Evolutionary conservation across 2,329 filamentous ascomycete genomes (phyloP).

Genomic region (Sclerotinia sclerotiorum): DNA sequence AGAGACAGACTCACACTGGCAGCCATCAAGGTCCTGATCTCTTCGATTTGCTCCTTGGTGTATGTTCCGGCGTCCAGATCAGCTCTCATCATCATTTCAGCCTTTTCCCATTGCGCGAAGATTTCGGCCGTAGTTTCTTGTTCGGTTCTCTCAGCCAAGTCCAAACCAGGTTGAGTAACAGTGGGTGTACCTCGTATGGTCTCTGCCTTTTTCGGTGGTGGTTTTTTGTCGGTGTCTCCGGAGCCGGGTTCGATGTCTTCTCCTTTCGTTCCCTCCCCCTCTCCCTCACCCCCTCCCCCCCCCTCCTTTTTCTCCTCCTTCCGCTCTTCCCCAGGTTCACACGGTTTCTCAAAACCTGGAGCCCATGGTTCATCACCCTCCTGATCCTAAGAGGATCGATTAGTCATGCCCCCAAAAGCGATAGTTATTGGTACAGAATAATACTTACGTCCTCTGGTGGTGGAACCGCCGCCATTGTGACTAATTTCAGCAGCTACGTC

Average conservation of each 20-base stretch:
- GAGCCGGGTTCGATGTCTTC: neutral
- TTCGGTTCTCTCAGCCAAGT: neutral
- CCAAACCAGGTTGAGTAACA: neutral
- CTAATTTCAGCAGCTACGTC: neutral
- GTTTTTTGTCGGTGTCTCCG: too few relatives aligned
- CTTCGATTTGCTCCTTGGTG: neutral
- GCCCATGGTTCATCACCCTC: neutral
- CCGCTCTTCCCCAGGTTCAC: too few relatives aligned
- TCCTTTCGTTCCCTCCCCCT: neutral
- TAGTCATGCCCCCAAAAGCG: neutral
- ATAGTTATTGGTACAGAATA: too few relatives aligned
- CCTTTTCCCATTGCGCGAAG: neutral
- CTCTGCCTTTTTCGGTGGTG: neutral
- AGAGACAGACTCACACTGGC: neutral
- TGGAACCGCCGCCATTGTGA: neutral
- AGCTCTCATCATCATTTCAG: neutral
- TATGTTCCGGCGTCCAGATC: neutral
- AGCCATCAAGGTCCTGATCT: neutral
- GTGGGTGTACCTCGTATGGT: conserved; percentile 13
- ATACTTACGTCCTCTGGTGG: neutral
- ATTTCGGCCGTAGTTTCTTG: conserved; percentile 2
- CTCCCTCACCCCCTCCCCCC: neutral
- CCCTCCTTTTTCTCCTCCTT: too few relatives aligned
- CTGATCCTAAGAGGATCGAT: neutral
- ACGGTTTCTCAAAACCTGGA: neutral